These are phyloP conservation scores for Prunus salicina DNA, from an alignment of 306 rosid species.

Conservation along the genomic window DNA sequence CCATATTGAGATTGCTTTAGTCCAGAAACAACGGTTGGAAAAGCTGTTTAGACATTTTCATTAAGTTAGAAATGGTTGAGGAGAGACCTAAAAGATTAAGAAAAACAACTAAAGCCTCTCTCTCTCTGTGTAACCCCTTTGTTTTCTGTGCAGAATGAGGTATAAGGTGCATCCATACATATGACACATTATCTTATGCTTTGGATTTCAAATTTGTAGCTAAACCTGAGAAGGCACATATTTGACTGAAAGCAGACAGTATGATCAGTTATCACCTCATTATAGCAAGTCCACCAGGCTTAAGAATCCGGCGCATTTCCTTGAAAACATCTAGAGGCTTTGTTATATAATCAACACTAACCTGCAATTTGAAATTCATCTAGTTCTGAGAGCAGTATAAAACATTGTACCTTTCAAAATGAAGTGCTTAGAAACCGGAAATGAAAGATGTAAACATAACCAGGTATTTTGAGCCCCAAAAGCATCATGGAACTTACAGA, in stretches of 20 bases:
- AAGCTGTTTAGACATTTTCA: constrained; percentile 39
- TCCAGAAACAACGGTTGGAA: constrained; percentile 77
- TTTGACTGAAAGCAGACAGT: background rate
- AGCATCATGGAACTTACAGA: background rate
- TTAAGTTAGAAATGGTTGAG: constrained; percentile 6
- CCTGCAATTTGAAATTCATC: constrained; percentile 38
- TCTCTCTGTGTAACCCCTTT: too few species aligned
- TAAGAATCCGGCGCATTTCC: constrained; percentile 66
- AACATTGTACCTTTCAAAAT: background rate
- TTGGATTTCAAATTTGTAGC: background rate
- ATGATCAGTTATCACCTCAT: constrained; percentile 46
- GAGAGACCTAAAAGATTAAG: background rate
- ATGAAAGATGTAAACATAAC: background rate
- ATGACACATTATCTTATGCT: background rate
- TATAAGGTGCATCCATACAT: too few species aligned
- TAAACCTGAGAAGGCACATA: background rate
- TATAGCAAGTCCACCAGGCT: constrained; percentile 78
- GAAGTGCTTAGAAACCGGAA: background rate
- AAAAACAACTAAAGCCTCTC: background rate
- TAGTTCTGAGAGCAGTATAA: background rate
- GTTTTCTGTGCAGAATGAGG: too few species aligned
- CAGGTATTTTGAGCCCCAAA: background rate
- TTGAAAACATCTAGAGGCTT: constrained; percentile 72
- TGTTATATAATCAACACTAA: constrained; percentile 76
- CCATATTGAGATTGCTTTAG: constrained; percentile 82